Evolutionary conservation across 2,329 filamentous ascomycete genomes (phyloP).

Genomic region (Microdochium trichocladiopsis): DNA sequence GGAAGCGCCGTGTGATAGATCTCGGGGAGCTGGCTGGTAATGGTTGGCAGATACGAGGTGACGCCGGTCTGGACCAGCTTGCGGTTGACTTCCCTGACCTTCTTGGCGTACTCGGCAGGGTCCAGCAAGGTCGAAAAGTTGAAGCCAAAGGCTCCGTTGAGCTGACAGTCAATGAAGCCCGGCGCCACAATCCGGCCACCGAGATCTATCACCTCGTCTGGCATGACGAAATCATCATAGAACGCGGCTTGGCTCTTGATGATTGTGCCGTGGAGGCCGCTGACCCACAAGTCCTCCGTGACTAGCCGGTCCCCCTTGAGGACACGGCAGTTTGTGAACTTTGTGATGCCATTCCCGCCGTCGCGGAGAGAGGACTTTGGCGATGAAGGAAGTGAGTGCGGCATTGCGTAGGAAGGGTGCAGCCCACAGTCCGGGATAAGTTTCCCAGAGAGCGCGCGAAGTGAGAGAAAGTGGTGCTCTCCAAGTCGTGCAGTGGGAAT

Average conservation of each 20-base stretch:
- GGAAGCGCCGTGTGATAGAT: conserved; percentile 78
- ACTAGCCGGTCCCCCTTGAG: conserved; percentile 63
- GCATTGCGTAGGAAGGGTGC: conserved; percentile 16
- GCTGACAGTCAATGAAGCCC: conserved; percentile 83
- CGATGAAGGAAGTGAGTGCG: conserved; percentile 21
- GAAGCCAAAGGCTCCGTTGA: conserved; percentile 89
- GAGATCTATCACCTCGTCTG: conserved; percentile 72
- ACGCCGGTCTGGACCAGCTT: conserved; percentile 72
- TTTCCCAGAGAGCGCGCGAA: too few species aligned
- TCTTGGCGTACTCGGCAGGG: conserved; percentile 60
- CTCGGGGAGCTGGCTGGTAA: conserved; percentile 73
- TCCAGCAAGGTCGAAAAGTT: conserved; percentile 79
- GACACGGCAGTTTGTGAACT: conserved; percentile 82
- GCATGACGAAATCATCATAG: conserved; percentile 61
- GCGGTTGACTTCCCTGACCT: conserved; percentile 64
- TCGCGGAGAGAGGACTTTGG: conserved; percentile 37
- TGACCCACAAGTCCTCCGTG: conserved; percentile 81
- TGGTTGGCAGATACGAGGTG: conserved; percentile 79
- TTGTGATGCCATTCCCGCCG: conserved; percentile 55
- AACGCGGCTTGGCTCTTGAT: conserved; percentile 61
- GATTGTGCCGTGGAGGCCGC: conserved; percentile 73
- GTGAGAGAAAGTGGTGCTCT: background rate
- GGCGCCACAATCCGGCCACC: conserved; percentile 77
- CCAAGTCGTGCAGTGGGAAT: too few species aligned
- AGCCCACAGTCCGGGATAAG: too few species aligned